Base-by-base conservation (phyloP, 2,329 filamentous ascomycete genomes). In the Rhynchosporium secalis region DNA sequence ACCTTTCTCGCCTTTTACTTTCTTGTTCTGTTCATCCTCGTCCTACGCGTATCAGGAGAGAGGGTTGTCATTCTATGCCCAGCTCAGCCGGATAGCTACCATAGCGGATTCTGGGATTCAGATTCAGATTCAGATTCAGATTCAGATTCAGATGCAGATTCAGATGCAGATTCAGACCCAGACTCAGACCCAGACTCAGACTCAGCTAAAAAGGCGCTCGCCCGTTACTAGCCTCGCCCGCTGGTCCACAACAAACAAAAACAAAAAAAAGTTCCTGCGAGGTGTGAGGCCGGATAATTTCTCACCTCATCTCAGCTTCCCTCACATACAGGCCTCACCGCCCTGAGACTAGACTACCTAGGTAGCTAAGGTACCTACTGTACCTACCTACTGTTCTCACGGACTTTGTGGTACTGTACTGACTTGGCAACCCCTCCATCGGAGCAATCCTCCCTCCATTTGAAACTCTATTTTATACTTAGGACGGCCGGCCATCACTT, bases 181-280 rank as follows among this genome's bases (percentile, higher is more conserved):
- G 20, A 20, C 20, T 20, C 20, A 20, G 20, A 20, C 20, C 20
- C 20, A 46, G 43, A n/a, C 26, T 20, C 43, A 26, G n/a, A n/a
- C n/a, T 20, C 10, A 28, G 20, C 40, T 1, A 43, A 4, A 43
- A 4, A 46, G 15, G n/a, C n/a, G 3, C 5, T 20, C 28, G 31
- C 12, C 29, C 51, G 26, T 33, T 20, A 15, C 3, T 9, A 7
- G 15, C 12, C 29, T 33, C 12, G n/a, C 38, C 29, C 38, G 43
- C 26, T 43, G 26, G 26, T 33, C 31, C n/a, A 38, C 45, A 58
- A 41, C n/a, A 46, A 20, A 13, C 28, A 47, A 57, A n/a, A n/a
- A n/a, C n/a, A 57, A 57, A 57, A 47, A 57, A 57, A 57, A 57
- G 31, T 46, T 58, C 56, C 38, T 58, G 55, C 36, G 12, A 36